Base-by-base conservation (phyloP, 139 green algal genomes). In the Axilococcus clingmanii region DNA sequence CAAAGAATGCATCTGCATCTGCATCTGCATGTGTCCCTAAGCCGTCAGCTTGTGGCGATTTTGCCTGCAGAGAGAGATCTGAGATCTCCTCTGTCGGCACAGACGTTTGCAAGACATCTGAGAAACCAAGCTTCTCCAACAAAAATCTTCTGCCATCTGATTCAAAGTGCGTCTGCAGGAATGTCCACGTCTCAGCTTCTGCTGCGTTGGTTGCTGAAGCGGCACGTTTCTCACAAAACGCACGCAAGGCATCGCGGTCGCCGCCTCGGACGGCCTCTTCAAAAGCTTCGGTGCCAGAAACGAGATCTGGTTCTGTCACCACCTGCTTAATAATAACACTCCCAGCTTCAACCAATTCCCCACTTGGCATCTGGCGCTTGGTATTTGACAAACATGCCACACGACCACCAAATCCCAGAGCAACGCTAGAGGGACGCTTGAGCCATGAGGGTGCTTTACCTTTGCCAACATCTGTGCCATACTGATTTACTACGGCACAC, bases 141-240 rank as follows among this genome's bases (percentile, higher is more conserved):
- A 97, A 68, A 55, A 86, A 48, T 42, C 68, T 51, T 8, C 79
- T 69, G 4, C 78, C 77, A 43, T 97, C 87, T 3, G 77, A 62
- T 47, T 89, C 83, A 76, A 96, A 99, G 42, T 96, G 79, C 27
- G 94, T 73, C 4, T 65, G 59, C 63, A 99, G 64, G 60, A 97
- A 94, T 1, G 64, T 49, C 91, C 91, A 99, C 0, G 82, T 94
- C 69, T 98, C 91, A 7, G 60, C 65, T 33, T 97, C 91, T 14
- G 89, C 67, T 2, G 42, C 52, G 37, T 58, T 46, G 2, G 37
- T 43, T 33, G 37, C 24, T 22, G 24, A 9, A 14, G n/a, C 7
- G 12, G 64, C 17, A 49, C 33, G 62, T 30, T 34, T 38, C 2
- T 72, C 51, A 57, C 91, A 98, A 50, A 87, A 90, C 3, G 70